Evolutionary conservation across 495 filamentous ascomycete species (phyloP).

Genomic region (Tuber microsphaerosporum): DNA sequence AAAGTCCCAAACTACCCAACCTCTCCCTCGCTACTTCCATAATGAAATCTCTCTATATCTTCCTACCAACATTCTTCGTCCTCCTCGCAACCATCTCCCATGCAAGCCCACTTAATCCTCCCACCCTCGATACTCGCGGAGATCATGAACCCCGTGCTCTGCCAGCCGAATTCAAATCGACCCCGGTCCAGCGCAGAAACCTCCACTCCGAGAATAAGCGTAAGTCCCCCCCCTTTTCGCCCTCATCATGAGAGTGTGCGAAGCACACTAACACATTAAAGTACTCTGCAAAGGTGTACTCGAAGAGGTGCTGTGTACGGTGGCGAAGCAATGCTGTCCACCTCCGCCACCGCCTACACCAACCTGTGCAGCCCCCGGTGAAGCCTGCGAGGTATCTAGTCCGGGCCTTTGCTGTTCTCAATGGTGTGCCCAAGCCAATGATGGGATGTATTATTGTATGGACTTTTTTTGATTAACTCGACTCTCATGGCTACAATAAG

Average conservation of each 20-base stretch:
- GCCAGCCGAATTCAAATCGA: background rate
- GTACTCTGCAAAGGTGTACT: background rate
- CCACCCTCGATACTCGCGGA: background rate
- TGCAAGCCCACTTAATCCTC: background rate
- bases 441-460: too few species aligned
- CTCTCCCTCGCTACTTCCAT: background rate
- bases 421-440: too few species aligned
- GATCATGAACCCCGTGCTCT: background rate
- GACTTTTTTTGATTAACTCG: too few species aligned
- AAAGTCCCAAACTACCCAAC: background rate
- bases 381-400: too few species aligned
- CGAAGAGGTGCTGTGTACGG: too few species aligned
- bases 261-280: background rate
- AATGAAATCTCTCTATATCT: background rate
- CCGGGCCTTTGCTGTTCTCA: too few species aligned
- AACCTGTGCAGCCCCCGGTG: too few species aligned
- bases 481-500: too few species aligned
- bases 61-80: background rate
- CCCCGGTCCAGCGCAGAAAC: background rate
- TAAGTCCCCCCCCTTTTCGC: too few species aligned
- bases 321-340: too few species aligned
- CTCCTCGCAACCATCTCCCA: background rate
- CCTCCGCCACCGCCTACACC: too few species aligned
- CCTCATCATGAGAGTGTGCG: background rate
- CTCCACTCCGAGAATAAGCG: too few species aligned